These are phyloP conservation scores for Dorcoceras hygrometricum DNA, from an alignment of 257 asterid species.

Conservation along the genomic window DNA sequence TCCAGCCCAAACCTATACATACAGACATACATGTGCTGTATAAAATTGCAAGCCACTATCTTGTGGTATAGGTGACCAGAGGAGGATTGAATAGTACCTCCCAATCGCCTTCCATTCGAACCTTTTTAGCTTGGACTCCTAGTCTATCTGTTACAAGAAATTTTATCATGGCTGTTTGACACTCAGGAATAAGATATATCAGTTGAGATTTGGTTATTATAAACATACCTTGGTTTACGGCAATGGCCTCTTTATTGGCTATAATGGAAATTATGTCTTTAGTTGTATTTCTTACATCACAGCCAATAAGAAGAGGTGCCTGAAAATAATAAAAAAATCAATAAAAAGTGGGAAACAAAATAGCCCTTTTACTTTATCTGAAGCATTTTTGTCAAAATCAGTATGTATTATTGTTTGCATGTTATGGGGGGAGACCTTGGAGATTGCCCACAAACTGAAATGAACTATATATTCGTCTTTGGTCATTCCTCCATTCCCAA, in stretches of 20 bases:
- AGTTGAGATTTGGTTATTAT: background rate
- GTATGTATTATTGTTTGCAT: background rate
- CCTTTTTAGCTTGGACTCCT: constrained; percentile 83
- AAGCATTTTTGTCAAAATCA: background rate
- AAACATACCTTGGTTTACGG: constrained; percentile 67
- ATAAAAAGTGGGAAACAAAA: background rate
- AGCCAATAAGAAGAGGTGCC: constrained; percentile 92
- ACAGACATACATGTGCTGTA: background rate
- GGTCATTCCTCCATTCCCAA: constrained; percentile 97
- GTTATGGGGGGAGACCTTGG: constrained; percentile 52
- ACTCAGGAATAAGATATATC: background rate
- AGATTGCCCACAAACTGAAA: constrained; percentile 88
- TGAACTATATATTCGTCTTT: constrained; percentile 73
- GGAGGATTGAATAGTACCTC: constrained; percentile 50
- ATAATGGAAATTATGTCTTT: constrained; percentile 59
- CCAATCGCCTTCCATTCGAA: constrained; percentile 70
- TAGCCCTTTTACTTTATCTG: background rate
- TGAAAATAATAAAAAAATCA: constrained; percentile 20
- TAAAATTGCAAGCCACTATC: background rate
- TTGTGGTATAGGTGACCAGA: background rate
- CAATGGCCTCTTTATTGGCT: constrained; percentile 67
- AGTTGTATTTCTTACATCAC: constrained; percentile 63
- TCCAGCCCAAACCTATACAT: constrained; percentile 80
- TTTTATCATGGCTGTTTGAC: background rate
- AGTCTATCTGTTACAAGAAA: constrained; percentile 47